Evolutionary conservation across 805 yeast genomes (phyloP).

Genomic region (Saccharomycopsis oosterbeekiorum): DNA sequence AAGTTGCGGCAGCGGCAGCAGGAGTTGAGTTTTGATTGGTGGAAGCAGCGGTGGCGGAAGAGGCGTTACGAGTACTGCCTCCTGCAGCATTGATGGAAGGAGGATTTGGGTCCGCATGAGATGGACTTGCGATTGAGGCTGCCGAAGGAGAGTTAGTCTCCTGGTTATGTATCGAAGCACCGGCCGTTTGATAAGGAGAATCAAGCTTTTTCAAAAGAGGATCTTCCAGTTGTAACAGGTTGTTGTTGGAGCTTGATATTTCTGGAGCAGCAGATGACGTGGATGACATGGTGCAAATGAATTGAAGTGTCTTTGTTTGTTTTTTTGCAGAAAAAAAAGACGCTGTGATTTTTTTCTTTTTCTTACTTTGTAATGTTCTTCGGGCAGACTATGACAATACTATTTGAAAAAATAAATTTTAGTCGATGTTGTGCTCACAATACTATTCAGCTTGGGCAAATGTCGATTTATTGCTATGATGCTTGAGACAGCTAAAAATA

Average conservation of each 20-base stretch:
- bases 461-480: no score
- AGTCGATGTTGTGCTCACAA: no score
- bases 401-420: no score
- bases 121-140: background rate
- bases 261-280: slow-evolving; percentile 5
- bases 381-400: no score
- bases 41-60: background rate
- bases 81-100: background rate
- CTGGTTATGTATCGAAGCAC: background rate
- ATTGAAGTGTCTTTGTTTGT: background rate
- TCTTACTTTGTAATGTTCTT: no score
- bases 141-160: background rate
- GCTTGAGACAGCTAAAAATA: background rate
- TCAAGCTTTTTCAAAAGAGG: no score
- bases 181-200: no score
- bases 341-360: no score
- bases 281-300: background rate
- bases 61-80: background rate
- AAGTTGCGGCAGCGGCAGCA: slow-evolving; percentile 2
- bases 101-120: no score
- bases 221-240: slow-evolving; percentile 2
- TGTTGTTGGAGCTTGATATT: slow-evolving; percentile 12
- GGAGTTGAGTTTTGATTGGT: background rate
- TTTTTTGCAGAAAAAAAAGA: no score
- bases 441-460: no score